These are phyloP conservation scores for Plectosphaerella sp. DNA, from an alignment of 2,329 filamentous ascomycete species.

Conservation along the genomic window DNA sequence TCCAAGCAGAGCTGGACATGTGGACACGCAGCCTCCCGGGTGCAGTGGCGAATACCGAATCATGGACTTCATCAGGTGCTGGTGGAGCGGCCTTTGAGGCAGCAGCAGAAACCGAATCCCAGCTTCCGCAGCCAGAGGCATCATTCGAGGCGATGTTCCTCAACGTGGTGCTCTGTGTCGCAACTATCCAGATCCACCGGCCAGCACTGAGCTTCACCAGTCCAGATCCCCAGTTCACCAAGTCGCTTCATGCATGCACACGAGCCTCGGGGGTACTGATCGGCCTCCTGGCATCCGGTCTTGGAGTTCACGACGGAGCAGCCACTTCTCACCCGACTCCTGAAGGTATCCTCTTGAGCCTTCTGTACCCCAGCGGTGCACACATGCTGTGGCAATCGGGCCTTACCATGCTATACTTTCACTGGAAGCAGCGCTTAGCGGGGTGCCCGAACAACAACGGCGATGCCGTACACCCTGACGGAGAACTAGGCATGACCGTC, in stretches of 20 bases:
- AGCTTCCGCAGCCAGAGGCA: neutral
- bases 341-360: neutral
- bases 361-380: constrained; percentile 17
- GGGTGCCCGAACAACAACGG: neutral
- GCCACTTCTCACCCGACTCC: neutral
- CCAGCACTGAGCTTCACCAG: constrained; percentile 18
- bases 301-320: neutral
- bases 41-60: neutral
- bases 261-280: constrained; percentile 10
- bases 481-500: constrained; percentile 11
- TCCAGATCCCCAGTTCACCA: constrained; percentile 13
- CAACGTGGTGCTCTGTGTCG: constrained; percentile 11
- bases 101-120: neutral
- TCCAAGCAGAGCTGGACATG: constrained; percentile 18
- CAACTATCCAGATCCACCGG: constrained; percentile 17
- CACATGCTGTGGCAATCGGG: constrained; percentile 21
- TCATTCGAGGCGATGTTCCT: constrained; percentile 9
- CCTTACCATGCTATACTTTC: constrained; percentile 15
- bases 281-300: neutral
- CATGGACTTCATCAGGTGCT: neutral
- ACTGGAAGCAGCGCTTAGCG: constrained; percentile 13
- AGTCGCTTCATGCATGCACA: constrained; percentile 12
- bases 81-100: neutral
- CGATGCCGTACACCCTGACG: neutral
- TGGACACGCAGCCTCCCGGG: constrained; percentile 13